Conservation (phyloP, 2,329 filamentous ascomycete genomes). For the Blastomyces percursus region DNA sequence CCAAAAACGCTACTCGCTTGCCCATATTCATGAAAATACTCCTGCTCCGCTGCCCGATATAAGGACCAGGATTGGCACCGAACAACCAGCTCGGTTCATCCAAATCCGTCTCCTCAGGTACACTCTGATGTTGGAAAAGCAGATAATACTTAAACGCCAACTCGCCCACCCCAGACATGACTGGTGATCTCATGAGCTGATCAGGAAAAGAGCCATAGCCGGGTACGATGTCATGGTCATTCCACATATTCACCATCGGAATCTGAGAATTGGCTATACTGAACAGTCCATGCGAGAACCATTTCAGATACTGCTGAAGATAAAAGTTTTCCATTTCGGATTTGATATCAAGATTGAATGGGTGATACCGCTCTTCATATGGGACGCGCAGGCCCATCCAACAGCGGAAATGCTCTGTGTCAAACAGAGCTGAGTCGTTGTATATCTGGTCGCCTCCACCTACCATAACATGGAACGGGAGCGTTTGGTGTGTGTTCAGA, state of each 20-base stretch:
- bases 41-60: conserved; percentile 75
- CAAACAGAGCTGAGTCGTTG: conserved; percentile 70
- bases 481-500: conserved; percentile 77
- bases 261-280: conserved; percentile 89
- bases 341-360: conserved; percentile 73
- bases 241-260: conserved; percentile 96
- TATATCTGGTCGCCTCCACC: conserved; percentile 96
- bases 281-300: conserved; percentile 95
- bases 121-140: conserved; percentile 93
- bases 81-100: conserved; percentile 88
- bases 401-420: conserved; percentile 65
- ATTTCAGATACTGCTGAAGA: conserved; percentile 75
- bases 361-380: conserved; percentile 63
- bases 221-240: conserved; percentile 86
- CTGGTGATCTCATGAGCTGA: conserved; percentile 78
- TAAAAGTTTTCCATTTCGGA: conserved; percentile 83
- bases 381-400: conserved; percentile 78
- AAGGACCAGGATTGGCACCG: conserved; percentile 69
- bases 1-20: conserved; percentile 66
- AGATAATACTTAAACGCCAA: conserved; percentile 98
- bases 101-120: conserved; percentile 65
- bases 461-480: conserved; percentile 96
- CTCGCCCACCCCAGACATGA: conserved; percentile 80
- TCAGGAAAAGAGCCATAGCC: conserved; percentile 91
- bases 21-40: conserved; percentile 80